Conservation (phyloP, 2,329 filamentous ascomycete species). For the Clarireedia hainanense region DNA sequence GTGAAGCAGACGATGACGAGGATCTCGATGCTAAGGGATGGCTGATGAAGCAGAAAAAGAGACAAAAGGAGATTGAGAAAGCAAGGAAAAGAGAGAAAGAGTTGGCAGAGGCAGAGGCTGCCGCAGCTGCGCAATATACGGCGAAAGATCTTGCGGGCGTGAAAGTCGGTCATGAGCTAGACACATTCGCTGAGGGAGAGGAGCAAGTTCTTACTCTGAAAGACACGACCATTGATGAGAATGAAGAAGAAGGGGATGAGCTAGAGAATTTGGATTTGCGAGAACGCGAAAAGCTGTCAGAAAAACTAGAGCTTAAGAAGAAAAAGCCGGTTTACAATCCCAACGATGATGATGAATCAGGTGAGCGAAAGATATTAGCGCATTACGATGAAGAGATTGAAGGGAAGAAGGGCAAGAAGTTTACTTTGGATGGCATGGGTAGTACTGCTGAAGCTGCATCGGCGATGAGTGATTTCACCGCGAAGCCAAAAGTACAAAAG, state of each 20-base stretch:
- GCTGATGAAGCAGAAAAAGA: slow-evolving; percentile 84
- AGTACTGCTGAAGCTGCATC: slow-evolving; percentile 53
- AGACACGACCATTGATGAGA: slow-evolving; percentile 76
- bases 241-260: slow-evolving; percentile 84
- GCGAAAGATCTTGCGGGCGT: slow-evolving; percentile 82
- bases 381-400: slow-evolving; percentile 96
- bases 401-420: slow-evolving; percentile 80
- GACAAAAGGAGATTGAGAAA: slow-evolving; percentile 83
- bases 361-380: slow-evolving; percentile 61
- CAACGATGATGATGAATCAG: slow-evolving; percentile 59
- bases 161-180: slow-evolving; percentile 82
- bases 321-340: slow-evolving; percentile 85
- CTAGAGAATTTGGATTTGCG: slow-evolving; percentile 69
- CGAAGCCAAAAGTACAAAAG: slow-evolving; percentile 56
- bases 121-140: slow-evolving; percentile 67
- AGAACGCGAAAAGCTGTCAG: slow-evolving; percentile 64
- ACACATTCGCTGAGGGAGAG: slow-evolving; percentile 70
- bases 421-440: slow-evolving; percentile 76
- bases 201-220: slow-evolving; percentile 94
- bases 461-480: slow-evolving; percentile 40
- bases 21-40: slow-evolving; percentile 76
- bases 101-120: slow-evolving; percentile 65
- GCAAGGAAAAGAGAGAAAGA: slow-evolving; percentile 67
- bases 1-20: slow-evolving; percentile 59
- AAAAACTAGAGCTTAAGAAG: slow-evolving; percentile 81